Conservation (phyloP, 2,329 filamentous ascomycete genomes). For the Phyllosticta citrichinensis region DNA sequence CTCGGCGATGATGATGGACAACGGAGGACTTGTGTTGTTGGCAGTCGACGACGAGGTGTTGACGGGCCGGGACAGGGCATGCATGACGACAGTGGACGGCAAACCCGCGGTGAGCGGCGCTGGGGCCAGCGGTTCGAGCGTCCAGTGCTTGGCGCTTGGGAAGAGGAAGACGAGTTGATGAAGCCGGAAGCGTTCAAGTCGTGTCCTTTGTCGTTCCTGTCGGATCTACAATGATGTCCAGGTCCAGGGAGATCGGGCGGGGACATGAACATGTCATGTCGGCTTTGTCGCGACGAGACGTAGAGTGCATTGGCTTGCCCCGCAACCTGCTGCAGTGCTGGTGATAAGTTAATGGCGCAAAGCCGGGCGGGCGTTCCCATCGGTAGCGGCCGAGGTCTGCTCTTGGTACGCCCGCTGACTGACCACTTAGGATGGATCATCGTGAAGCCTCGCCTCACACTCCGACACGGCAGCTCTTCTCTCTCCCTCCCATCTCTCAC, state of each 20-base stretch:
- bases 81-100: not conserved
- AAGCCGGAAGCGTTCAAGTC: no score
- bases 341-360: not conserved
- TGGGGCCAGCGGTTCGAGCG: not conserved
- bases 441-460: not conserved
- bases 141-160: not conserved
- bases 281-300: not conserved
- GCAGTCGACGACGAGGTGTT: not conserved
- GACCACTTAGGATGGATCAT: not conserved
- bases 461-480: not conserved
- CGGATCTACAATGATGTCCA: not conserved
- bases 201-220: no score
- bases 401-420: not conserved
- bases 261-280: not conserved
- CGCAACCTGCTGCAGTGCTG: not conserved
- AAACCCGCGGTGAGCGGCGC: not conserved
- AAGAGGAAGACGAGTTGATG: no score
- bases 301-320: not conserved
- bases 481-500: not conserved
- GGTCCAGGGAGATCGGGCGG: not conserved
- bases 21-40: not conserved
- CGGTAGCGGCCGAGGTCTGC: not conserved
- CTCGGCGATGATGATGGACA: not conserved
- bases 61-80: no score
- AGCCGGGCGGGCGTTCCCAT: not conserved